These are phyloP conservation scores for Aureobasidium vineae DNA, from an alignment of 2,329 filamentous ascomycete species.

Conservation along the genomic window DNA sequence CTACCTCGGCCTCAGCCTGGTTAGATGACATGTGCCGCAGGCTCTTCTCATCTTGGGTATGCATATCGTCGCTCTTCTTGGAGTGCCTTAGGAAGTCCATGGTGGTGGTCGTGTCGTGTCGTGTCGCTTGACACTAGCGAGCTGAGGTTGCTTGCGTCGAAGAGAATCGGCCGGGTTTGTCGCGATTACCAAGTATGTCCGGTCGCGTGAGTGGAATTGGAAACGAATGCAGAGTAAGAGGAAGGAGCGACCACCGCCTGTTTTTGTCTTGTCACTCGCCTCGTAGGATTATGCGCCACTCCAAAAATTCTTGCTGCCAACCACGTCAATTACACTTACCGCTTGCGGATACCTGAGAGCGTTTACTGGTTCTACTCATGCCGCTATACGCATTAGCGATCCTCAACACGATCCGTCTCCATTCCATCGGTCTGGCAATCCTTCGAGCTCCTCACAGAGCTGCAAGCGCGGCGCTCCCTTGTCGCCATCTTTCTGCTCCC, in stretches of 20 bases:
- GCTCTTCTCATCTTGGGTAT: conserved; percentile 12
- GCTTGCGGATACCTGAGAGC: not conserved
- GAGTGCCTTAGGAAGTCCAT: not conserved
- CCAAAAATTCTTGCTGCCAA: not conserved
- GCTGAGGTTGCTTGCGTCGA: not conserved
- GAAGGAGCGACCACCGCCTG: not conserved
- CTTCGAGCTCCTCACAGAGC: not conserved
- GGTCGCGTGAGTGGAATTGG: not conserved
- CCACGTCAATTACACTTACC: not conserved
- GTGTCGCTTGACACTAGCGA: conserved; percentile 31
- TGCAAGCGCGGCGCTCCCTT: not conserved
- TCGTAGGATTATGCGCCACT: not conserved
- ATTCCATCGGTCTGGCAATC: not conserved
- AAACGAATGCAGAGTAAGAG: not conserved
- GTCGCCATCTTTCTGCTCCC: not conserved
- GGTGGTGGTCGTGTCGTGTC: not conserved
- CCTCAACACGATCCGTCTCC: not conserved
- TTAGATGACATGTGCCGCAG: not conserved
- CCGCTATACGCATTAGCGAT: not conserved
- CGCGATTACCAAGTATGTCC: not conserved
- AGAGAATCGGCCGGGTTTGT: not conserved
- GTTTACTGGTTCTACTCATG: conserved; percentile 1
- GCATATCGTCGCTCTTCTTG: not conserved
- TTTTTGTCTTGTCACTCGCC: conserved; percentile 10
- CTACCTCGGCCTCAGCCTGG: conserved; percentile 10